Evolutionary conservation across 1,284 basidiomycete species (phyloP).

Genomic region (Xerocomus minutiporus): DNA sequence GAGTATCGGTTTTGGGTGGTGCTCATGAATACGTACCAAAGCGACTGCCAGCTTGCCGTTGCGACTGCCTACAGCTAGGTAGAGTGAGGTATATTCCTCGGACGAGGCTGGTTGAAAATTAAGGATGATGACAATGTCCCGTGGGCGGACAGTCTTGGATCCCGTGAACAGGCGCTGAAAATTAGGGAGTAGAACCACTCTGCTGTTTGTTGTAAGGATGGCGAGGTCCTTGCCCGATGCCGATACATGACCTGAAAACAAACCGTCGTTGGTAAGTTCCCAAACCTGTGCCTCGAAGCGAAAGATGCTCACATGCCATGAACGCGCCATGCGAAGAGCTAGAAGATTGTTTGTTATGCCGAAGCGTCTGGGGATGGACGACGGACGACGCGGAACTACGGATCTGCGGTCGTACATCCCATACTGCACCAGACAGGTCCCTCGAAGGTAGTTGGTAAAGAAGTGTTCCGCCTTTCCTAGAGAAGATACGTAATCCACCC

Average conservation of each 20-base stretch:
- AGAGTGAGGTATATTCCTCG: constrained; percentile 33
- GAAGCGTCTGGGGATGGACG: constrained; percentile 16
- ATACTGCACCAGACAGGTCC: constrained; percentile 25
- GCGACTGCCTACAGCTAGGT: constrained; percentile 47
- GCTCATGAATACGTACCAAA: constrained; percentile 37
- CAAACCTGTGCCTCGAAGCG: neutral
- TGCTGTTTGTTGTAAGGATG: constrained; percentile 40
- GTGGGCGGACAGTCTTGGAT: constrained; percentile 25
- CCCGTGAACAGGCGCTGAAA: constrained; percentile 44
- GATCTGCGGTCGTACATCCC: constrained; percentile 28
- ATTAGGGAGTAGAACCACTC: constrained; percentile 49
- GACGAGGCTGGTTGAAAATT: constrained; percentile 33
- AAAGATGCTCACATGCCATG: neutral
- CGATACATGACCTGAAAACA: constrained; percentile 53
- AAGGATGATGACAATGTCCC: constrained; percentile 41
- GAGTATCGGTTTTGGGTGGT: neutral
- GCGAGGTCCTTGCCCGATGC: constrained; percentile 53
- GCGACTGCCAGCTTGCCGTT: constrained; percentile 46
- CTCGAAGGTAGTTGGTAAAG: constrained; percentile 41
- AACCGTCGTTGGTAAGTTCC: neutral
- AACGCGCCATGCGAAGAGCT: constrained; percentile 3
- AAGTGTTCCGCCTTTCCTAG: constrained; percentile 42
- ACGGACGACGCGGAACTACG: constrained; percentile 23
- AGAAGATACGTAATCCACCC: constrained; percentile 48
- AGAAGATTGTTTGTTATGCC: constrained; percentile 5